phyloP scores from a whole-genome alignment of 768 basidiomycete species.

The Tremella fuciformis region DNA sequence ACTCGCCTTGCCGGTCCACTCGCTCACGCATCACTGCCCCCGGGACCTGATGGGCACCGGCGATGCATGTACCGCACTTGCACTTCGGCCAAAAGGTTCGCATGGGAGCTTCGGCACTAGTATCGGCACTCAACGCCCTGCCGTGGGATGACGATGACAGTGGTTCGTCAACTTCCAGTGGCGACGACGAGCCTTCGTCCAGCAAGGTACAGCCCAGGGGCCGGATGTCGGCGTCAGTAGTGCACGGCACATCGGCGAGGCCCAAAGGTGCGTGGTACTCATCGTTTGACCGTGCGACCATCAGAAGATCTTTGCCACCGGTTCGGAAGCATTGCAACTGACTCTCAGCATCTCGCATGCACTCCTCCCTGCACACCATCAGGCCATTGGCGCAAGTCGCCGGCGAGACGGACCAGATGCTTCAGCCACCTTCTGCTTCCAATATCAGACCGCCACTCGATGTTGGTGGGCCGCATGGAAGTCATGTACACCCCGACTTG shows the following conservation, averaged over 20 bases:
- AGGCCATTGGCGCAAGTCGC: constrained; percentile 23
- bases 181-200: constrained; percentile 23
- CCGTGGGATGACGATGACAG: constrained; percentile 38
- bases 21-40: neutral
- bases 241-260: constrained; percentile 11
- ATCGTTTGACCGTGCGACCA: no score
- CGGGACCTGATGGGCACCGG: no score
- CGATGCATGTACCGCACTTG: no score
- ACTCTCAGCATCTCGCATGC: constrained; percentile 28
- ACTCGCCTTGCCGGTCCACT: constrained; percentile 1
- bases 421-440: neutral
- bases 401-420: constrained; percentile 6
- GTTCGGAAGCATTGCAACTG: neutral
- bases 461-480: constrained; percentile 5
- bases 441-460: constrained; percentile 5
- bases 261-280: constrained; percentile 24
- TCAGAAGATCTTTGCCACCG: neutral
- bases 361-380: constrained; percentile 45
- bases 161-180: constrained; percentile 13
- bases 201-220: neutral
- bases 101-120: constrained; percentile 46
- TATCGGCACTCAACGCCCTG: constrained; percentile 43
- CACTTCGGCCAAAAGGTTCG: constrained; percentile 26
- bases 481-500: constrained; percentile 11
- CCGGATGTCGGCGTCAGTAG: neutral